These are phyloP conservation scores for Aschersonia sp. DNA, from an alignment of 2,329 filamentous ascomycete species.

Conservation along the genomic window DNA sequence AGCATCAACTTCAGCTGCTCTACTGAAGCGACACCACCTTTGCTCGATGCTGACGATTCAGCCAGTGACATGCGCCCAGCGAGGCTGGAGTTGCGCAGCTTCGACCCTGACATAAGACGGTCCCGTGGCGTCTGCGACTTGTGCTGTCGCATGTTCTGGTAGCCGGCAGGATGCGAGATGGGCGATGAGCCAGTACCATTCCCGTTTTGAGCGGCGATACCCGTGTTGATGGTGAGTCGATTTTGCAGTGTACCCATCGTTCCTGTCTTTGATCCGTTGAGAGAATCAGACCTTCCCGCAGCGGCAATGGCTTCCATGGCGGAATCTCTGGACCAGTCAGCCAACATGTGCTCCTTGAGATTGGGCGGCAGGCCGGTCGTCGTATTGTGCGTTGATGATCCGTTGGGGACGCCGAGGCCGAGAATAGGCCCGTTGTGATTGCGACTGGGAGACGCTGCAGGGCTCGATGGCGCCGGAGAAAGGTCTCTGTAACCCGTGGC, in stretches of 20 bases:
- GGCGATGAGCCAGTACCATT: constrained; percentile 23
- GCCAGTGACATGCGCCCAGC: constrained; percentile 35
- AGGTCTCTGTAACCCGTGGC: constrained; percentile 53
- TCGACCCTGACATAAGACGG: constrained; percentile 21
- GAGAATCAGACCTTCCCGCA: constrained; percentile 55
- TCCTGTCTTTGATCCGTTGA: constrained; percentile 59
- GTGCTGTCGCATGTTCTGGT: constrained; percentile 33
- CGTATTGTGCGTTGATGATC: constrained; percentile 17
- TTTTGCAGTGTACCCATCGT: constrained; percentile 38
- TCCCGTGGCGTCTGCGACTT: constrained; percentile 25
- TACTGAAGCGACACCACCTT: constrained; percentile 41
- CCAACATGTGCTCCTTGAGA: constrained; percentile 62
- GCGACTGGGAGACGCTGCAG: constrained; percentile 54
- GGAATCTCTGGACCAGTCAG: constrained; percentile 65
- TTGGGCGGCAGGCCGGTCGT: constrained; percentile 47
- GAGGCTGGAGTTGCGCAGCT: constrained; percentile 38
- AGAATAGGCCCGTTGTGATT: constrained; percentile 48
- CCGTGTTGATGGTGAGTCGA: constrained; percentile 41
- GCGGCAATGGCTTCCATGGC: constrained; percentile 57
- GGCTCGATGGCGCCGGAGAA: constrained; percentile 53
- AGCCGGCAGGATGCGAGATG: constrained; percentile 33
- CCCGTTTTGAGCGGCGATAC: constrained; percentile 18
- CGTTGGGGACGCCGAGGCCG: constrained; percentile 28
- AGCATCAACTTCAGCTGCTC: constrained; percentile 50
- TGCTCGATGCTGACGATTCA: constrained; percentile 26